A percentile compares a stretch with the other conserved stretches of the same genome.
Evolutionary conservation across 805 yeast species (phyloP).

Genomic region (Candida multigemmis): DNA sequence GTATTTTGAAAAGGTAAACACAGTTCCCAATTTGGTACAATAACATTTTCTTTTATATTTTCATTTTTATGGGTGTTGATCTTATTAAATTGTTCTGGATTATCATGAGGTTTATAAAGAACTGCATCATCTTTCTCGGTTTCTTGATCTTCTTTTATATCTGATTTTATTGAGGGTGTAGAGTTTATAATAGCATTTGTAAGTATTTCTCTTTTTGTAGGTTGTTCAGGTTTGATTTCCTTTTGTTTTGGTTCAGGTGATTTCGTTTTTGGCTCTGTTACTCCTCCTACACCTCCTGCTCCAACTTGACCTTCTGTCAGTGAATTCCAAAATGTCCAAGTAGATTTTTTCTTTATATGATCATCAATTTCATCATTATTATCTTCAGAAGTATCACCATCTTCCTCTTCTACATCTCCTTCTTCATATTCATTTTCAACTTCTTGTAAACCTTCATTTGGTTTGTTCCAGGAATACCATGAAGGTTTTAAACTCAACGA

Average conservation of each 20-base stretch:
- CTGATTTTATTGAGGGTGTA: constrained; percentile 15
- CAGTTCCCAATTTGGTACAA: constrained; percentile 33
- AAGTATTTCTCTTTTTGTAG: constrained; percentile 3
- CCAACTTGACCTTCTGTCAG: neutral
- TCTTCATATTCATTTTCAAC: constrained; percentile 8
- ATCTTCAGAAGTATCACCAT: constrained; percentile 13
- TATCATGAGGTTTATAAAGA: constrained; percentile 32
- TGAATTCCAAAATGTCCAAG: constrained; percentile 30
- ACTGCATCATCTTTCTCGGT: constrained; percentile 29
- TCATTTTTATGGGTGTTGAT: constrained; percentile 38
- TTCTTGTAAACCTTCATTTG: no score
- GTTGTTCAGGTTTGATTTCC: neutral
- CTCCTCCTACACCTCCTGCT: constrained; percentile 1
- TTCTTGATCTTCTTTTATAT: constrained; percentile 5
- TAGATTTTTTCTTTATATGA: constrained; percentile 16
- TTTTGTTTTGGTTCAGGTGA: neutral
- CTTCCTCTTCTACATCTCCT: constrained; percentile 11
- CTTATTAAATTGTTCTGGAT: constrained; percentile 28
- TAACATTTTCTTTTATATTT: constrained; percentile 27
- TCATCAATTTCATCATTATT: constrained; percentile 26
- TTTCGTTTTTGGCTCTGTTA: neutral
- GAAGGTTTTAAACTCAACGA: no score
- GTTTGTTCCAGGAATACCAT: no score
- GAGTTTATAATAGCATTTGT: constrained; percentile 25
- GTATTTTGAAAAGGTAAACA: constrained; percentile 23